A percentile compares a stretch with the other conserved stretches of the same genome.
Conservation (phyloP, 1,284 basidiomycete species). For the Volvariella surrecta region DNA sequence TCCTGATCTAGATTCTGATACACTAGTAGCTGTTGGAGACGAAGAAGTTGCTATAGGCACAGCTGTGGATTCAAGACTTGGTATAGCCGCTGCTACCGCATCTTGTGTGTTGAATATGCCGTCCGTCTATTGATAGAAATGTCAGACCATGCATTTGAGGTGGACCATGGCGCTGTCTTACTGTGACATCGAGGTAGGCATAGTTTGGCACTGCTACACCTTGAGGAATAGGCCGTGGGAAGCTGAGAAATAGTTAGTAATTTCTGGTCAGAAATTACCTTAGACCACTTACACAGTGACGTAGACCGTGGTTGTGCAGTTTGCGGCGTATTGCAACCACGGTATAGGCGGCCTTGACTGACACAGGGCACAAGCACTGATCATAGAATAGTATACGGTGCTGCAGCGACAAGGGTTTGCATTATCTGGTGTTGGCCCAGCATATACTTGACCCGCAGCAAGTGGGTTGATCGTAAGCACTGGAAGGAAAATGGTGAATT, state of each 20-base stretch:
- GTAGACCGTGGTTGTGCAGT: constrained; percentile 16
- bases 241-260: constrained; percentile 11
- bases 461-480: constrained; percentile 1
- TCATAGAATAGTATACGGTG: constrained; percentile 29
- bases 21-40: background rate
- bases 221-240: constrained; percentile 16
- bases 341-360: constrained; percentile 23
- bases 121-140: constrained; percentile 9
- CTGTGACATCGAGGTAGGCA: constrained; percentile 22
- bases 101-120: constrained; percentile 19
- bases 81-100: background rate
- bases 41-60: background rate
- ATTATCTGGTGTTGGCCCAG: constrained; percentile 20
- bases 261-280: constrained; percentile 17
- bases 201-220: constrained; percentile 19
- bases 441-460: constrained; percentile 19
- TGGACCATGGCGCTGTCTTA: constrained; percentile 7
- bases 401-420: constrained; percentile 28
- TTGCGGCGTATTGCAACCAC: constrained; percentile 11
- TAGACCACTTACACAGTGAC: constrained; percentile 24
- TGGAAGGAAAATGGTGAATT: too few species aligned
- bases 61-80: background rate
- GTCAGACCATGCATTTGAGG: background rate
- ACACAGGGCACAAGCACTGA: constrained; percentile 32
- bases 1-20: constrained; percentile 1